Conservation (phyloP, 257 asterid species). For the Jaltomata sinuosa region DNA sequence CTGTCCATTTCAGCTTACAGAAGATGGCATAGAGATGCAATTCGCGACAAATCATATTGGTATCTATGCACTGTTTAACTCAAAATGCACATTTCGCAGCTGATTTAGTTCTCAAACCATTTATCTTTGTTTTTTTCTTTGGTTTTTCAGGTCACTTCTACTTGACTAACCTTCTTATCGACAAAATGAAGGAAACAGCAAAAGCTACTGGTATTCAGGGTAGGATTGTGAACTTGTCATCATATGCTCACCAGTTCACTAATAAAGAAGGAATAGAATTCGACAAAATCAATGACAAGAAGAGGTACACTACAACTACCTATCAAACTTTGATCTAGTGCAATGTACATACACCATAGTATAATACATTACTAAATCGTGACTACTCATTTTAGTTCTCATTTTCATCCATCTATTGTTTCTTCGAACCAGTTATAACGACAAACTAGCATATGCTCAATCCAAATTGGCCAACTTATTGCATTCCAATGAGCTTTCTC, state of each 20-base stretch:
- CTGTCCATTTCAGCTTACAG: too few species aligned
- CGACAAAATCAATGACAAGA: slow-evolving; percentile 41
- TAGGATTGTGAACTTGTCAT: slow-evolving; percentile 69
- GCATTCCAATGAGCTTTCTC: slow-evolving; percentile 73
- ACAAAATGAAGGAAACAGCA: slow-evolving; percentile 76
- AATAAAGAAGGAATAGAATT: slow-evolving; percentile 54
- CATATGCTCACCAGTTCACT: slow-evolving; percentile 56
- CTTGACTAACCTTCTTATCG: slow-evolving; percentile 84
- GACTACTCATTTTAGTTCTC: not conserved
- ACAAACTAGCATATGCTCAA: slow-evolving; percentile 78
- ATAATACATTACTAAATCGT: not conserved
- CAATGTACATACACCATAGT: not conserved
- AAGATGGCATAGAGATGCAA: slow-evolving; percentile 31
- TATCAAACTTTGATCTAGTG: too few species aligned
- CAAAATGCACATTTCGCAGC: not conserved
- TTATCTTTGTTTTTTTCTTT: not conserved
- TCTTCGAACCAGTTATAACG: slow-evolving; percentile 40
- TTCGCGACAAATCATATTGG: slow-evolving; percentile 93
- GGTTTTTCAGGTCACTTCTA: slow-evolving; percentile 64
- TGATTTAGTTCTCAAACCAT: too few species aligned
- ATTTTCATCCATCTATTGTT: not conserved
- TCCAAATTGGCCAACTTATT: slow-evolving; percentile 71
- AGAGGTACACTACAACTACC: slow-evolving; percentile 25
- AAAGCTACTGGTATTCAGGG: slow-evolving; percentile 59
- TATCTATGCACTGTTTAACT: not conserved